Percentiles rank a stretch among this genome's conserved stretches.
Conservation (phyloP, 2,329 filamentous ascomycete genomes). For the Exophiala lecanii-corni region DNA sequence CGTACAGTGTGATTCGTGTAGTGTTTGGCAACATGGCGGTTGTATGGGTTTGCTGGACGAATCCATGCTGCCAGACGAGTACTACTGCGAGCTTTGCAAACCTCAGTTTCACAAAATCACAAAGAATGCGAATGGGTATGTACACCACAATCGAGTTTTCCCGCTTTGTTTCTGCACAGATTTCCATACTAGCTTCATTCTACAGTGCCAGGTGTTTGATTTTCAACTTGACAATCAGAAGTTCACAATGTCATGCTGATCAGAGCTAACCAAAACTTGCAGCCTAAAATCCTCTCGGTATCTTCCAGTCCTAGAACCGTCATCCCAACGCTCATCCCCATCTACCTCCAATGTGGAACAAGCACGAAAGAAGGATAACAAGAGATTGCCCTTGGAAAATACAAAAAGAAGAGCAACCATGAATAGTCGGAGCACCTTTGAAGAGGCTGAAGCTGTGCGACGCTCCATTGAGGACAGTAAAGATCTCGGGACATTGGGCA, state of each 20-base stretch:
- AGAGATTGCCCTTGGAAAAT: slow-evolving; percentile 51
- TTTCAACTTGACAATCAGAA: no score
- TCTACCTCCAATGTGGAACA: slow-evolving; percentile 39
- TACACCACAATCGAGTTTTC: slow-evolving; percentile 21
- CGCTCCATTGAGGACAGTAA: slow-evolving; percentile 94
- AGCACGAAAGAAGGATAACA: slow-evolving; percentile 39
- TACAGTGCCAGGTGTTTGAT: background rate
- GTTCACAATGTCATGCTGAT: slow-evolving; percentile 10
- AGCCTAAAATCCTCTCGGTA: slow-evolving; percentile 62
- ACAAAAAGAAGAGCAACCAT: slow-evolving; percentile 90
- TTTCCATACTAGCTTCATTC: no score
- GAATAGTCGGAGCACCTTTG: slow-evolving; percentile 94
- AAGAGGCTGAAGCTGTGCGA: slow-evolving; percentile 85
- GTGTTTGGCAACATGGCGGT: slow-evolving; percentile 95
- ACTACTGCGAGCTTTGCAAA: slow-evolving; percentile 93
- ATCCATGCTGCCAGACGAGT: slow-evolving; percentile 87
- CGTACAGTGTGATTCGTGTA: slow-evolving; percentile 95
- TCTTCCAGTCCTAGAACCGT: slow-evolving; percentile 53
- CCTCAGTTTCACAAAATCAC: slow-evolving; percentile 86
- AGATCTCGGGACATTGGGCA: slow-evolving; percentile 61
- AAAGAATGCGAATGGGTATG: slow-evolving; percentile 79
- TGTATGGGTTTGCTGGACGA: slow-evolving; percentile 97
- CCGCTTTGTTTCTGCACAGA: slow-evolving; percentile 4
- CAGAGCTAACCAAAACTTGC: slow-evolving; percentile 12
- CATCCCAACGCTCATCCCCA: slow-evolving; percentile 41